Base-by-base conservation (phyloP, 345 rosid genomes). In the Citrus cavaleriei region DNA sequence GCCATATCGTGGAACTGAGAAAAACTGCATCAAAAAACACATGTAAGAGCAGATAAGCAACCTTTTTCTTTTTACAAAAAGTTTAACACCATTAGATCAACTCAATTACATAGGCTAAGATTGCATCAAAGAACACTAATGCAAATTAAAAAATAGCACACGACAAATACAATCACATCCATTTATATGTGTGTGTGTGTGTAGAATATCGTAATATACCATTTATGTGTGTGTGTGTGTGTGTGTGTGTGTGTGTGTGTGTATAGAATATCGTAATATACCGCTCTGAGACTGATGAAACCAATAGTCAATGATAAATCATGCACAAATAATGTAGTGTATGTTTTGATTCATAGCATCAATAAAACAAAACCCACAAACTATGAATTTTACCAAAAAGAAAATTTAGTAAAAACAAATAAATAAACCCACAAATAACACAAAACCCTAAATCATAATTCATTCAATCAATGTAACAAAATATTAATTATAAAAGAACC, bases 1-100 rank as follows among this genome's bases (percentile, higher is more conserved):
- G 94, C 89, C 97, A 93, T 95, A 21, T 65, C 87, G 79, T 83
- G 82, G 79, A 85, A 74, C 37, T 21, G 75, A 84, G 82, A 83
- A 70, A 69, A 57, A 79, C 94, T 90, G 83, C 55, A 54, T 30
- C 5, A 9, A 6, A 37, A 32, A 72, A 65, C 68, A 68, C 2
- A 2, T 8, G 1, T 1, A 46, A 46, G 16, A 46, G 51, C 51
- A 12, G 18, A 46, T 46, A 13, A 46, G 51, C 51, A 46, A 46
- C 3, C 51, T 3, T 46, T 46, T 46, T 46, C 51, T 46, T 46
- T 46, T 13, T 46, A 7, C 40, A 64, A 1, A 65, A 8, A n/a
- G 35, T 7, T 32, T 34, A 46, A 32, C n/a, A 34, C 40, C 1
- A 12, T 34, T 19, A 19, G 12, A 32, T 30, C 68, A 64, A 64